Evolutionary conservation across 306 rosid genomes (phyloP).

Genomic region (Cajanus cajan): DNA sequence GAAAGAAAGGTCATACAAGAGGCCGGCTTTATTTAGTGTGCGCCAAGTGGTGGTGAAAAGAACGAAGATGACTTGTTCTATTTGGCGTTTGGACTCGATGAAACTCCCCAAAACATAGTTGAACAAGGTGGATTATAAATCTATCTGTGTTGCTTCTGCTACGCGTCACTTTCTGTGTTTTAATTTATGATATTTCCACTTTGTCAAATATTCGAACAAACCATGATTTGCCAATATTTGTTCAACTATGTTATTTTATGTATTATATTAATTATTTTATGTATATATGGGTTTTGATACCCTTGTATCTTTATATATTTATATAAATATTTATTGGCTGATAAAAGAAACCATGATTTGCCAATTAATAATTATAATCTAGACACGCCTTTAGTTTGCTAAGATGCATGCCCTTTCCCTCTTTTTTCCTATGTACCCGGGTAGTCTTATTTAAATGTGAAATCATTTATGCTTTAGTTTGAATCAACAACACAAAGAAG

Average conservation of each 20-base stretch:
- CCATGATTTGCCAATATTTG: no score
- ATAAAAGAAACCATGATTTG: conserved; percentile 30
- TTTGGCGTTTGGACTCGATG: conserved; percentile 38
- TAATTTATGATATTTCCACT: conserved; percentile 1
- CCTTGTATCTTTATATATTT: no score
- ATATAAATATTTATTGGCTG: no score
- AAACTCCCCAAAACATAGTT: conserved; percentile 10
- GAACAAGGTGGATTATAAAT: neutral
- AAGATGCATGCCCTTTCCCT: neutral
- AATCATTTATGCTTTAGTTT: no score
- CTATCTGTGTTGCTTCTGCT: no score
- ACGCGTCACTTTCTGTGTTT: conserved; percentile 33
- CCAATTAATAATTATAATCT: no score
- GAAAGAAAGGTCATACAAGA: neutral
- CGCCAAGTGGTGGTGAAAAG: conserved; percentile 74
- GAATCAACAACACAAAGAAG: no score
- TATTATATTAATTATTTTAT: no score
- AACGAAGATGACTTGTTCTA: conserved; percentile 78
- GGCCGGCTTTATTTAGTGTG: conserved; percentile 55
- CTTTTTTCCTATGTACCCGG: no score
- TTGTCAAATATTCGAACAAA: neutral
- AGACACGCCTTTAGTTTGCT: neutral
- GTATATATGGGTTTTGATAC: no score
- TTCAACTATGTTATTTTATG: no score
- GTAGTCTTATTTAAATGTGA: no score